Evolutionary conservation across 257 asterid genomes (phyloP), one percentile per base, ranked within the genome.

Genomic region (Haberlea rhodopensis): DNA sequence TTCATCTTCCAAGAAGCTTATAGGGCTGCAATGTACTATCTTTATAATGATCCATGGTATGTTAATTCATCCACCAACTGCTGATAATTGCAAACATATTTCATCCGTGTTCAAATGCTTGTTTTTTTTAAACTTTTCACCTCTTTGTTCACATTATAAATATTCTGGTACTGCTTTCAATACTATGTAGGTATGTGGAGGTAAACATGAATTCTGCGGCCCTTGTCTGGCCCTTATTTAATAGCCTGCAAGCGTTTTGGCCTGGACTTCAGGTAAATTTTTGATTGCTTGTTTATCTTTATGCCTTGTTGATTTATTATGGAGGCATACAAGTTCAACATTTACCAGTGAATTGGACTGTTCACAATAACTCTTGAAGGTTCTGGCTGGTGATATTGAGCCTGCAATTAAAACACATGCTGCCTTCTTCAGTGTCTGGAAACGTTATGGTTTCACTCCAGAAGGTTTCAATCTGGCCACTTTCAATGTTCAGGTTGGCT

Each of bases 171-270:
- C 70, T 32, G 58, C 46, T 28, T 64, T 40, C 23, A 20, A 54
- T 53, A 45, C 32, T 62, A 68, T 75, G 51, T 71, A 92, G 99
- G 99, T 92, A 92, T 69, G 96, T 92, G 71, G 99, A 92, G 81
- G 99, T 92, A 67, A 92, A 92, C 75, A 92, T 92, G 99, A 86
- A 92, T 75, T 89, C 99, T 24, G 99, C 96, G 37, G 90, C 94
- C 67, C 91, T 92, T 73, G 99, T 92, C 59, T 92, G 99, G 99
- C 99, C 97, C 19, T 78, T 92, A 68, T 92, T 92, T 62, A 92
- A 92, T 76, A 92, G 99, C 75, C 81, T 92, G 69, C 99, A 92
- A 80, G 99, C 99, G 4, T 92, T 92, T 77, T 92, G 99, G 99
- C 99, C 97, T 15, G 99, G 99, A 66, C 97, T 92, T 72, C 99